These are phyloP conservation scores for Aspergillus piperis DNA, from an alignment of 2,329 filamentous ascomycete species.

Conservation along the genomic window DNA sequence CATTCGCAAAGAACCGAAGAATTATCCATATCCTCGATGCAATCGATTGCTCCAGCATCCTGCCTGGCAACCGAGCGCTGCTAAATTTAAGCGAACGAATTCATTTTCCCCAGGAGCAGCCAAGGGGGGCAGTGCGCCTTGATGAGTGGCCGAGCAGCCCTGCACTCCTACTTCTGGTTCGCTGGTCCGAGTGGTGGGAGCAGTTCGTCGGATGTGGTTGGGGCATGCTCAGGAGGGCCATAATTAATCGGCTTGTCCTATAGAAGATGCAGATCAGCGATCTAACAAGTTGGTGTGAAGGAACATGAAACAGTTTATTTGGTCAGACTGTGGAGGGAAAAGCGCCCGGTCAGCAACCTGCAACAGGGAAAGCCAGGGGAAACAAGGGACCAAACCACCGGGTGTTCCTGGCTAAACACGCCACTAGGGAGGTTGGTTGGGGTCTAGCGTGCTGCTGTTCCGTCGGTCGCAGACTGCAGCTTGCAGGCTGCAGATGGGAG, in stretches of 20 bases:
- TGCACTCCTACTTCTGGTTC: slow-evolving; percentile 1
- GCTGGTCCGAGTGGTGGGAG: slow-evolving; percentile 10
- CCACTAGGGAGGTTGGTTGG: neutral
- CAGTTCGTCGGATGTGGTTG: slow-evolving; percentile 8
- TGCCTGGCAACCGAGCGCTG: slow-evolving; percentile 10
- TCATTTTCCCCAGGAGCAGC: slow-evolving; percentile 12
- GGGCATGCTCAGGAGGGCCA: neutral
- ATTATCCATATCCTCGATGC: slow-evolving; percentile 10
- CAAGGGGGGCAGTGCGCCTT: slow-evolving; percentile 21
- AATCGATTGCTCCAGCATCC: neutral
- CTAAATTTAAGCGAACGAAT: neutral
- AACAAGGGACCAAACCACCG: neutral
- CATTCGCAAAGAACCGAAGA: slow-evolving; percentile 7
- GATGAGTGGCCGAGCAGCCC: neutral
- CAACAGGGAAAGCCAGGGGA: neutral
- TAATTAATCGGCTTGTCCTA: neutral
- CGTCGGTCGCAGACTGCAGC: slow-evolving; percentile 1
- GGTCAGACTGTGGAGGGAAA: neutral
- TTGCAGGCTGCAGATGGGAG: neutral
- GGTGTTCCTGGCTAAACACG: slow-evolving; percentile 6
- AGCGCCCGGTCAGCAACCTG: neutral
- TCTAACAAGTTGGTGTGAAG: neutral
- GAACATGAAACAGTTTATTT: slow-evolving; percentile 1
- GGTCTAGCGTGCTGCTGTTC: neutral
- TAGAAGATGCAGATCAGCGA: neutral